Percentiles rank a stretch among this genome's conserved stretches.
phyloP scores from a whole-genome alignment of 331 rosid species.

The Erythrophleum ivorense region DNA sequence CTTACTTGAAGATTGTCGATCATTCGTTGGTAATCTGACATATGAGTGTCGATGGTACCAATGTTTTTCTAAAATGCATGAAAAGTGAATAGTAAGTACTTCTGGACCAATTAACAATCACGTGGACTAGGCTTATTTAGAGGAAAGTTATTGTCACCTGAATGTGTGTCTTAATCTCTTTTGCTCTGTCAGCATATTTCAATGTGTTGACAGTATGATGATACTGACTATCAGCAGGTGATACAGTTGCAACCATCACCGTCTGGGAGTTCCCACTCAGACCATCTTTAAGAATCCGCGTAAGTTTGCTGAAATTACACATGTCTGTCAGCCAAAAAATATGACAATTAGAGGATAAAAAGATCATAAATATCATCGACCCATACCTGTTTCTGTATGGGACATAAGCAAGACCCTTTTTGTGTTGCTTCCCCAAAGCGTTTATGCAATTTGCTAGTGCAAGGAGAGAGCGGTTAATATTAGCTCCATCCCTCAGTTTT shows the following conservation, averaged over 20 bases:
- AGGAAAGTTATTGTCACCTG: slow-evolving; percentile 50
- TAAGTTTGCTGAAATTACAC: slow-evolving; percentile 60
- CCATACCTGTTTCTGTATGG: slow-evolving; percentile 69
- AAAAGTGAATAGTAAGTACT: no score
- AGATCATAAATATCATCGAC: no score
- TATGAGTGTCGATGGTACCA: slow-evolving; percentile 63
- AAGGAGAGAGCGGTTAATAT: slow-evolving; percentile 75
- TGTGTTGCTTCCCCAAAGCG: slow-evolving; percentile 69
- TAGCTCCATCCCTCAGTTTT: slow-evolving; percentile 72
- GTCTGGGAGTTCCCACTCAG: slow-evolving; percentile 75
- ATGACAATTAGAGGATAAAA: no score
- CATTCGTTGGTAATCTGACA: slow-evolving; percentile 70
- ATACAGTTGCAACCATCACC: slow-evolving; percentile 68
- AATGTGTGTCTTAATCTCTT: slow-evolving; percentile 72
- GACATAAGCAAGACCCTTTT: slow-evolving; percentile 75
- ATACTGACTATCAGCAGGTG: slow-evolving; percentile 62
- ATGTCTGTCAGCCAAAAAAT: no score
- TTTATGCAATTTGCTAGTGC: slow-evolving; percentile 76
- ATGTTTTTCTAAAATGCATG: slow-evolving; percentile 77
- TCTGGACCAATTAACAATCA: no score
- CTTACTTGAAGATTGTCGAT: slow-evolving; percentile 72
- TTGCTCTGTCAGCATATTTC: slow-evolving; percentile 75
- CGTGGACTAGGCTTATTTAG: no score
- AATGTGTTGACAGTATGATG: slow-evolving; percentile 69
- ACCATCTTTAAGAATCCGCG: slow-evolving; percentile 72